Evolutionary conservation across 345 rosid species (phyloP).

Genomic region (Reutealis trisperma): DNA sequence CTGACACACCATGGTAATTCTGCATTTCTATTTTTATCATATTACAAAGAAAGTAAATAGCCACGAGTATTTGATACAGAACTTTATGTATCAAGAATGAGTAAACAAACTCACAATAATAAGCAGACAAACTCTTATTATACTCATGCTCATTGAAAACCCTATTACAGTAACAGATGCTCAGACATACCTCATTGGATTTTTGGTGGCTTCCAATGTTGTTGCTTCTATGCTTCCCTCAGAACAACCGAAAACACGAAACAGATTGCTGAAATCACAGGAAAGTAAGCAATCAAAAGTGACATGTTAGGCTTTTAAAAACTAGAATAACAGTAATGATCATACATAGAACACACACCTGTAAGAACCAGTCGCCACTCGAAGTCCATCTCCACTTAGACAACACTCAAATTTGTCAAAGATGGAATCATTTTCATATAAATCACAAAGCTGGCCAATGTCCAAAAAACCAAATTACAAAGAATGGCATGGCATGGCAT

Average conservation of each 20-base stretch:
- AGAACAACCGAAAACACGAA: conserved; percentile 68
- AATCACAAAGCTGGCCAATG: conserved; percentile 60
- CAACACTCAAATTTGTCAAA: conserved; percentile 68
- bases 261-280: conserved; percentile 54
- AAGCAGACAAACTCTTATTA: background rate
- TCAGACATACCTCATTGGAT: conserved; percentile 57
- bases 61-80: background rate
- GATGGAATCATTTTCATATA: conserved; percentile 68
- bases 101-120: too few species aligned
- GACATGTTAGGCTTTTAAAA: background rate
- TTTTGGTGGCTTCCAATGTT: conserved; percentile 66
- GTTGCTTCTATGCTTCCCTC: conserved; percentile 53
- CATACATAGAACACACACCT: conserved; percentile 39
- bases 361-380: conserved; percentile 77
- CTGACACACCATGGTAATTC: background rate
- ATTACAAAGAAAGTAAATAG: background rate
- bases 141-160: conserved; percentile 6
- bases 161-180: background rate
- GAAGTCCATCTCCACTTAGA: conserved; percentile 58
- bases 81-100: conserved; percentile 8
- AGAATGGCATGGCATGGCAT: conserved; percentile 3
- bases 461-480: conserved; percentile 15
- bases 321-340: background rate
- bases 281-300: background rate
- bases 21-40: background rate